Base-by-base conservation (phyloP, 2,329 filamentous ascomycete genomes). In the Nemania bipapillata region DNA sequence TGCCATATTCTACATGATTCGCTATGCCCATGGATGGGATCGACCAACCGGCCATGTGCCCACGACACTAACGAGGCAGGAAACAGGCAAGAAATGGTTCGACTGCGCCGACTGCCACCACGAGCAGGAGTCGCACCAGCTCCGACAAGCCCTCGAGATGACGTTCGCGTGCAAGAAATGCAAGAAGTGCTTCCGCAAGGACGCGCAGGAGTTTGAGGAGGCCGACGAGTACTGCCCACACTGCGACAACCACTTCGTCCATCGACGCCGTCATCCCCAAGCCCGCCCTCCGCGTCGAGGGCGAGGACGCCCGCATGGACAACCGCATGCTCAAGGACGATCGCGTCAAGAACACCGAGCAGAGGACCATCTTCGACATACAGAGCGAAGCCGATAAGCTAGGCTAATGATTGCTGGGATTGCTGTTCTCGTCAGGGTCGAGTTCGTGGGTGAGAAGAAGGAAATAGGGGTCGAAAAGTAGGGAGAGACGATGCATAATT, bases 201-300 rank as follows among this genome's bases (percentile, higher is more conserved):
- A 99, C 77, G 91, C 91, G 53, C 84, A 89, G 72, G 92, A 97
- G 80, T 97, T 97, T 76, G 96, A 99, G 75, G 96, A 99, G 75
- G 91, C 92, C 79, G 96, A 99, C 83, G 96, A 99, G 81, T 99
- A 97, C 86, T 99, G 96, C 85, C 96, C 96, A 24, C 93, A 97
- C 83, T 99, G 96, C 85, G 96, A 99, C 80, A 99, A 99, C 83
- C 96, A 99, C 82, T 99, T 94, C 78, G 92, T 99, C 45, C 86
- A n/a, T 99, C 72, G 94, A 98, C 4, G 96, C 96, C 59, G 82
- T 91, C 74, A 92, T 91, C 4, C 93, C 96, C 24, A 92, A 96
- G 81, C 88, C 94, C 9, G 87, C 91, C 40, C 83, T 99, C 59
- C 89, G 94, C 73, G 87, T 99, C 59, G 96, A 99, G 83, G 92